Base-by-base conservation (phyloP, 2,329 filamentous ascomycete species). In the Pseudophaeomoniella oleicola region DNA sequence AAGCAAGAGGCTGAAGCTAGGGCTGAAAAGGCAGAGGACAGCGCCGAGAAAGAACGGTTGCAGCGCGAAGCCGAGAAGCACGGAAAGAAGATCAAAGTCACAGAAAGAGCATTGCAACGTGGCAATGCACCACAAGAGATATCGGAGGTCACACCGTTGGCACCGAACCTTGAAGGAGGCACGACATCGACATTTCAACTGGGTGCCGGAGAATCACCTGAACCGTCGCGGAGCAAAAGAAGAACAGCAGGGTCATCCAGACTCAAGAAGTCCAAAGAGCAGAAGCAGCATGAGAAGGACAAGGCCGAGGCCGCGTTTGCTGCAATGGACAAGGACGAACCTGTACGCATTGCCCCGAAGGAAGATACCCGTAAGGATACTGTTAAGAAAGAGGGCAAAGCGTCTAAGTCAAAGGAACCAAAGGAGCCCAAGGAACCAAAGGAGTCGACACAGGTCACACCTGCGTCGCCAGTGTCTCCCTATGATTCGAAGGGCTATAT, bases 401-500 rank as follows among this genome's bases (percentile, higher is more conserved):
- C 49, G 14, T 50, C 49, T 18, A 55, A 47, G n/a, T 56, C 57
- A 35, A 63, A 61, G 43, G 59, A 66, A 47, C n/a, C n/a, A n/a
- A n/a, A 32, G 12, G 58, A 59, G 29, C 40, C 42, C 13, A 51
- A 46, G 34, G 56, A 61, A 39, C 50, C 58, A 37, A 69, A 63
- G 54, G 57, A 48, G 30, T 46, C 57, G 31, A 67, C 69, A 39
- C 64, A 69, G 17, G 57, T 62, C 5, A 37, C 51, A 16, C 39
- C 55, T 16, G 61, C 56, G 19, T 50, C 61, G 3, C 66, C 73
- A 15, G 71, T 78, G 41, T 70, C 74, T 41, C 71, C 71, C 41
- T 90, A 83, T 58, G 78, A 83, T 46, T 90, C 86, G 35, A 93
- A 94, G 55, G 86, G 83, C 13, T 98, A 92, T 63, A 86, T 92